Percentiles rank a stretch among this genome's conserved stretches.
Evolutionary conservation across 169 alveolate species (phyloP).

Genomic region (Cryptosporidium meleagridis): DNA sequence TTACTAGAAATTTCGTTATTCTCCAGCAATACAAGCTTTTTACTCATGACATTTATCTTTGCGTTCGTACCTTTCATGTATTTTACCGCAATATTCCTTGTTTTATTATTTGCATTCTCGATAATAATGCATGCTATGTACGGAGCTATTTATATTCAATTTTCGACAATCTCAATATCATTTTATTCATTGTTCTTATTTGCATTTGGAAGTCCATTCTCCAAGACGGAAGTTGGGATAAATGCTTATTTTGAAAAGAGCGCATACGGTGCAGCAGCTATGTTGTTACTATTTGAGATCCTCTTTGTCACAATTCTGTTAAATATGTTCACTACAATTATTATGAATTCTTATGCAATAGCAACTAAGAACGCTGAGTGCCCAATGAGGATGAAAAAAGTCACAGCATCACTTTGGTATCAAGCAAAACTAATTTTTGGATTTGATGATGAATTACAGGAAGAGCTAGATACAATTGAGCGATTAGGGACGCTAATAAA

Average conservation of each 20-base stretch:
- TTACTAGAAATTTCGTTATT: conserved; percentile 51
- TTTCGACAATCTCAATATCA: conserved; percentile 68
- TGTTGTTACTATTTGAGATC: conserved; percentile 62
- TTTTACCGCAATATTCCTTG: conserved; percentile 52
- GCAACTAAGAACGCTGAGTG: conserved; percentile 61
- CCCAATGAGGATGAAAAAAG: conserved; percentile 70
- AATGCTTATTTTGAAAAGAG: conserved; percentile 64
- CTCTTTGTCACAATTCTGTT: conserved; percentile 54
- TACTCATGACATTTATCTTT: conserved; percentile 67
- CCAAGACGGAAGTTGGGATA: conserved; percentile 40
- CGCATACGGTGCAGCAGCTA: conserved; percentile 74
- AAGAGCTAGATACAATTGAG: conserved; percentile 65
- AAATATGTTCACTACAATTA: conserved; percentile 72
- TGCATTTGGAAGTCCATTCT: conserved; percentile 72
- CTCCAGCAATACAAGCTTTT: conserved; percentile 42
- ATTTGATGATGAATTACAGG: conserved; percentile 54
- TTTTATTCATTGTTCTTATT: conserved; percentile 57
- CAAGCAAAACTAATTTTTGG: conserved; percentile 70
- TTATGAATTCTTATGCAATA: conserved; percentile 68
- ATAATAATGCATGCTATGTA: conserved; percentile 74
- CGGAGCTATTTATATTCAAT: conserved; percentile 70
- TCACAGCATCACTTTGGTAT: conserved; percentile 73
- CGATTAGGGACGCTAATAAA: conserved; percentile 26
- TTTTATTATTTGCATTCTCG: conserved; percentile 56
- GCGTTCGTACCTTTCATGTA: conserved; percentile 74